Evolutionary conservation across 83 land plant species (phyloP).

Genomic region (Larix sibirica): DNA sequence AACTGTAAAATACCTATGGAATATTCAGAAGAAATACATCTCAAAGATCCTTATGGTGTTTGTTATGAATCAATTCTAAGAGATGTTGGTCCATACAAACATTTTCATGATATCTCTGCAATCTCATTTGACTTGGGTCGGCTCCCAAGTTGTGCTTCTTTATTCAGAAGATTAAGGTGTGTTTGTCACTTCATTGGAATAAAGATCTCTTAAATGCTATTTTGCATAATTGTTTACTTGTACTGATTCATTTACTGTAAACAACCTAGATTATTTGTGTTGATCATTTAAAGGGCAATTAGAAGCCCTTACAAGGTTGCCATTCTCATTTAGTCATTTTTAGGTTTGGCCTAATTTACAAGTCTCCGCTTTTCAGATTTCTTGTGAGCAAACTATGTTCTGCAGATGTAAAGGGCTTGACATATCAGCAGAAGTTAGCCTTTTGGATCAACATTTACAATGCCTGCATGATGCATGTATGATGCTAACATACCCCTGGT

Average conservation of each 20-base stretch:
- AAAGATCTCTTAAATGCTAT: not conserved
- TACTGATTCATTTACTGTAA: not conserved
- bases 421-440: conserved; percentile 84
- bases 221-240: not conserved
- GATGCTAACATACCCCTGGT: not conserved
- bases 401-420: conserved; percentile 55
- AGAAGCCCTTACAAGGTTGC: not conserved
- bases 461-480: conserved; percentile 53
- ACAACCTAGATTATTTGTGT: not conserved
- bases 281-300: not conserved
- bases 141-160: conserved; percentile 34
- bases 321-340: not conserved
- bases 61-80: conserved; percentile 46
- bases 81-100: conserved; percentile 76
- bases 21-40: conserved; percentile 16
- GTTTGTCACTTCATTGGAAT: not conserved
- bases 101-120: conserved; percentile 38
- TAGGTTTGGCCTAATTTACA: not conserved
- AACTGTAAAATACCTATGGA: conserved; percentile 9
- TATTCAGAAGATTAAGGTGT: conserved; percentile 61
- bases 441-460: conserved; percentile 93
- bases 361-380: conserved; percentile 32
- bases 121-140: conserved; percentile 46
- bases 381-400: conserved; percentile 56
- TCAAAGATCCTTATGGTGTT: conserved; percentile 66